Base-by-base conservation (phyloP, 176 grass and related monocot species). In the Elaeis guineensis region DNA sequence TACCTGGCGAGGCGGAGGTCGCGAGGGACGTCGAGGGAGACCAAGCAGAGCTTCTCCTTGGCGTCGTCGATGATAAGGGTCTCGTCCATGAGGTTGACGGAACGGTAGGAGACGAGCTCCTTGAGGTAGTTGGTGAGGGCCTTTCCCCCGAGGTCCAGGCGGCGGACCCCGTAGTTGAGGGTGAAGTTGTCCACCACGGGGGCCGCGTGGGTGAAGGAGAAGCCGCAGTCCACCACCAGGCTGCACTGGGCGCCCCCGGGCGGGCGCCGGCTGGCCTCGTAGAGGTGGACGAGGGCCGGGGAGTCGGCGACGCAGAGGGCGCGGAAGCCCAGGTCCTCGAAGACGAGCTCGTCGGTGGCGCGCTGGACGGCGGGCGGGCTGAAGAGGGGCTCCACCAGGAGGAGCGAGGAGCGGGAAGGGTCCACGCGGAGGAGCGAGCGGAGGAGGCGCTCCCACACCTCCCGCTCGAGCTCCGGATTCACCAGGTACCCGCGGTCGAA, bases 51-150 rank as follows among this genome's bases (percentile, higher is more conserved):
- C 69, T 85, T 82, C 85, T 97, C 87, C 76, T 97, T 97, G 62
- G 87, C 93, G 67, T 97, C 78, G 48, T 97, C 93, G 64, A 97
- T 85, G 65, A 91, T 84, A 51, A 97, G 77, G 49, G 87, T 89
- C 73, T 97, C 87, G 50, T 91, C 93, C 93, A 86, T 91, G 49
- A 97, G 84, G 73, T 97, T 97, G 72, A 97, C 81, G 17, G 84
- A 87, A 9, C 93, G 78, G 50, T 97, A 91, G 14, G 93, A 97
- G 4, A 97, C 66, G 5, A 97, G 78, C 69, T 97, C 92, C 66
- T 97, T 97, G 76, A 97, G 92, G 63, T 91, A 97, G 49, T 97
- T 91, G 4, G 87, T 91, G 54, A 97, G 78, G 32, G 86, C 87
- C 78, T 97, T 91, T 32, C 92, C 87, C 11, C 92, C 92, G 51